Base-by-base conservation (phyloP, 1,284 basidiomycete genomes). In the Porogramme epimiltina region DNA sequence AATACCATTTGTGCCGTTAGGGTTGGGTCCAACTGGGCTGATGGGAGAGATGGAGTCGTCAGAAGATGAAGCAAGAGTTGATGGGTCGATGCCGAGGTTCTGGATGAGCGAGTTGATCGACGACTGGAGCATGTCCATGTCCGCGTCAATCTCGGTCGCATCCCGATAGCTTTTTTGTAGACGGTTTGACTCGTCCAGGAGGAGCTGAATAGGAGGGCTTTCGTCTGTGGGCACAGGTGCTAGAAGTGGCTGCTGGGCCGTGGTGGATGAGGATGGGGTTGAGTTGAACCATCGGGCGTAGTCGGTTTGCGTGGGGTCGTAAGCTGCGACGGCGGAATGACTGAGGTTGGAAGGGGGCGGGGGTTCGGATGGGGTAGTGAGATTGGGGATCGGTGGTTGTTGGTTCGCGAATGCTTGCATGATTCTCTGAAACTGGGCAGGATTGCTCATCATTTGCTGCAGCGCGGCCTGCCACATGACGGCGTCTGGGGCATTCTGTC, bases 61-160 rank as follows among this genome's bases (percentile, higher is more conserved):
- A 11, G 52, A 26, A 2, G 64, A 45, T 11, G 54, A 39, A 4
- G 70, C 65, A 20, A 81, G 61, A 16, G 73, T 49, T 3, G 54
- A 51, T 2, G 82, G 75, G 57, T 87, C 85, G 34, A 91, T 71
- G 2, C 89, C 89, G 51, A 90, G 78, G 47, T 79, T 80, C 61
- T 85, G 77, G 41, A 93, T 87, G 34, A 94, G 75, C 11, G 81
- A 80, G 54, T 91, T 82, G 56, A 95, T 87, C 57, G 81, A 85
- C 33, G 74, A 76, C 60, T 90, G 84, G 47, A 94, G 71, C 39
- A 81, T 78, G 55, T 88, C 84, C 24, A 93, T 87, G 51, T 92
- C 88, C 41, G 77, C 76, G 47, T 85, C 82, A 42, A 93, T 87
- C 52, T 85, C 86, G 23, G 79, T 65, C 0, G 89, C 76, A 44